Conservation (phyloP, 2,329 filamentous ascomycete genomes). For the Alternaria sp. region DNA sequence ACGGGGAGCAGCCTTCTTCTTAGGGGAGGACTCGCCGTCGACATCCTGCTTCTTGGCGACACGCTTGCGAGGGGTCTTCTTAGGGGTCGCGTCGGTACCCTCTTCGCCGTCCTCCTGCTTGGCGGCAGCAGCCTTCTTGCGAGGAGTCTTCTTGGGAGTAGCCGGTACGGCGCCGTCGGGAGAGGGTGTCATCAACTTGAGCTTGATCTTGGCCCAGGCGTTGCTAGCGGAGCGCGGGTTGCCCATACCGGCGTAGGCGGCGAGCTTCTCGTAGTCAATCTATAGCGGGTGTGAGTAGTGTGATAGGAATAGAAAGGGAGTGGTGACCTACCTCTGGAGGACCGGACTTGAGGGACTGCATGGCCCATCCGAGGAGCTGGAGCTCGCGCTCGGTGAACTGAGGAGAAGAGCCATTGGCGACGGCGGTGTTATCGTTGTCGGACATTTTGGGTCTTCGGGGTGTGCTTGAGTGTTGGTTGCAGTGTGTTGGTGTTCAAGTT, state of each 20-base stretch:
- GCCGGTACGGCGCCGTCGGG: conserved; percentile 13
- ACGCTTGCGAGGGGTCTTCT: conserved; percentile 42
- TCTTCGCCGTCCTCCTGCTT: conserved; percentile 21
- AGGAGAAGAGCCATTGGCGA: conserved; percentile 9
- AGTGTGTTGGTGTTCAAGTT: not conserved
- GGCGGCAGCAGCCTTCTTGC: conserved; percentile 20
- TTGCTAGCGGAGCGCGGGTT: conserved; percentile 48
- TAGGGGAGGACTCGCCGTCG: conserved; percentile 39
- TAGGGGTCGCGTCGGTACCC: conserved; percentile 24
- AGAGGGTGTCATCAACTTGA: conserved; percentile 31
- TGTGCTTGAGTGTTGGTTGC: not conserved
- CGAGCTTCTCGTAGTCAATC: conserved; percentile 49
- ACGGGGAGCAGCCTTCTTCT: conserved; percentile 37
- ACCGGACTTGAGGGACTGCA: conserved; percentile 47
- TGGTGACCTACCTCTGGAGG: conserved; percentile 38
- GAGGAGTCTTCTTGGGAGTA: conserved; percentile 32
- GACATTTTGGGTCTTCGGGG: conserved; percentile 28
- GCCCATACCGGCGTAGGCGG: conserved; percentile 43
- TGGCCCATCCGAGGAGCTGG: conserved; percentile 44
- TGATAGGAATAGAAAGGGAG: not conserved
- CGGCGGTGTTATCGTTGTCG: conserved; percentile 23
- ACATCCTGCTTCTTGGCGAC: conserved; percentile 40
- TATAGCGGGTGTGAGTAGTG: conserved; percentile 19
- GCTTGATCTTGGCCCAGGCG: conserved; percentile 45
- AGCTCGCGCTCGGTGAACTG: conserved; percentile 46